Conservation (phyloP, 2,329 filamentous ascomycete species). For the Tolypocladium amazonense region DNA sequence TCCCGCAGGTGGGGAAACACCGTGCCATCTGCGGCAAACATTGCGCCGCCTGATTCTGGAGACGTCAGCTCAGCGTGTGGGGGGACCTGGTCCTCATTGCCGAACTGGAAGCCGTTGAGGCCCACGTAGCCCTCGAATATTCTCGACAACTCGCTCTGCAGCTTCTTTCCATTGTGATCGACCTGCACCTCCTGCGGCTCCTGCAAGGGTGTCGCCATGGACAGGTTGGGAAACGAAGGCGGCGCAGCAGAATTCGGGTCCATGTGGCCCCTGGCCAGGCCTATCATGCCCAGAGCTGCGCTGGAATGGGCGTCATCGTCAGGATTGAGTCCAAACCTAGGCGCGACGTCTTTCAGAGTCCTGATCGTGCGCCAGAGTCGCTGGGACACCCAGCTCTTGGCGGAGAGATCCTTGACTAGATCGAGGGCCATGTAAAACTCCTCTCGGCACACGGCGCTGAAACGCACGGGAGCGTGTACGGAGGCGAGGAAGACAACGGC, state of each 20-base stretch:
- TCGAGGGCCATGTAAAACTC: constrained; percentile 75
- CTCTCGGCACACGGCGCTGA: constrained; percentile 56
- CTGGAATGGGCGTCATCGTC: constrained; percentile 39
- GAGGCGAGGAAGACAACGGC: constrained; percentile 68
- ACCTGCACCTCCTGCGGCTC: constrained; percentile 9
- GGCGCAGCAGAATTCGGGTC: constrained; percentile 11
- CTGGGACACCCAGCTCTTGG: constrained; percentile 60
- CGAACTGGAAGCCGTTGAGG: constrained; percentile 21
- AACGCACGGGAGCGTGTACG: constrained; percentile 62
- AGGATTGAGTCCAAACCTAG: constrained; percentile 49
- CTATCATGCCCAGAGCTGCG: constrained; percentile 45
- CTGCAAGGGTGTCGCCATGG: constrained; percentile 14
- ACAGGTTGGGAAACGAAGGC: constrained; percentile 17
- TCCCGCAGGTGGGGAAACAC: constrained; percentile 26
- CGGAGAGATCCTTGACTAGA: constrained; percentile 61
- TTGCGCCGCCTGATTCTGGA: constrained; percentile 9
- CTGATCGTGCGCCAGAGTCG: constrained; percentile 64
- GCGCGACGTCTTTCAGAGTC: constrained; percentile 61
- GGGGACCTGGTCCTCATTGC: constrained; percentile 12
- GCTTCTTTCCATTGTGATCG: constrained; percentile 34
- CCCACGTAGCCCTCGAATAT: constrained; percentile 30
- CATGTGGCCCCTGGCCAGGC: constrained; percentile 32
- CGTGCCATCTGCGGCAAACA: constrained; percentile 18
- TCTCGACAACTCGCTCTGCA: constrained; percentile 43
- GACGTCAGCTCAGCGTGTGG: constrained; percentile 13